These are phyloP conservation scores for Backusella sp. DNA, from an alignment of 192 early-diverging fungal genomes.

Conservation along the genomic window DNA sequence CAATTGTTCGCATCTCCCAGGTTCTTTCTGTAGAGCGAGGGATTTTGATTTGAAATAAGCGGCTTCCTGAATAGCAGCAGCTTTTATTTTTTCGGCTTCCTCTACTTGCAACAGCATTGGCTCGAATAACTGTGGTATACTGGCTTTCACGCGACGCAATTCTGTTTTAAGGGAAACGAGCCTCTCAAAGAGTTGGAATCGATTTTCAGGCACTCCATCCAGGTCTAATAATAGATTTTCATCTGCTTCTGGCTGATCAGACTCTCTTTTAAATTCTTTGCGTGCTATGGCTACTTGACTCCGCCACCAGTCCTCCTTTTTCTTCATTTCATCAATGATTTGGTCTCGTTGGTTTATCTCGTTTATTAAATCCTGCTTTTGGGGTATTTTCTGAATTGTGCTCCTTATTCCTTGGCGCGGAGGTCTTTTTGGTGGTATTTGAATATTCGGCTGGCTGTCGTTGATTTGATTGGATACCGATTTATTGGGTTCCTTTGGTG, in stretches of 20 bases:
- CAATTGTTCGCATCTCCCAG: slow-evolving; percentile 24
- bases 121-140: slow-evolving; percentile 48
- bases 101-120: slow-evolving; percentile 43
- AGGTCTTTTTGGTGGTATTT: slow-evolving; percentile 3
- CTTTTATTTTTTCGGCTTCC: slow-evolving; percentile 45
- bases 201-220: slow-evolving; percentile 28
- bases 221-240: background rate
- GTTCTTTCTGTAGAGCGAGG: slow-evolving; percentile 35
- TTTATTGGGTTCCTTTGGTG: slow-evolving; percentile 7
- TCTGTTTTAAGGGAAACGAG: slow-evolving; percentile 50
- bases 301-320: slow-evolving; percentile 43
- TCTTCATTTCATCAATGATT: slow-evolving; percentile 27
- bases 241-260: slow-evolving; percentile 4
- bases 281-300: slow-evolving; percentile 32
- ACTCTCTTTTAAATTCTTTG: slow-evolving; percentile 9
- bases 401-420: background rate
- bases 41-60: slow-evolving; percentile 54
- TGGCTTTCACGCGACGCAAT: slow-evolving; percentile 39
- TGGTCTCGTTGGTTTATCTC: slow-evolving; percentile 33
- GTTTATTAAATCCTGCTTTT: background rate
- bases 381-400: background rate
- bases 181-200: slow-evolving; percentile 38
- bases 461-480: background rate
- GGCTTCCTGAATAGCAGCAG: slow-evolving; percentile 53
- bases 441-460: background rate